phyloP scores from a whole-genome alignment of 257 asterid genomes.

The Cruciata laevipes region DNA sequence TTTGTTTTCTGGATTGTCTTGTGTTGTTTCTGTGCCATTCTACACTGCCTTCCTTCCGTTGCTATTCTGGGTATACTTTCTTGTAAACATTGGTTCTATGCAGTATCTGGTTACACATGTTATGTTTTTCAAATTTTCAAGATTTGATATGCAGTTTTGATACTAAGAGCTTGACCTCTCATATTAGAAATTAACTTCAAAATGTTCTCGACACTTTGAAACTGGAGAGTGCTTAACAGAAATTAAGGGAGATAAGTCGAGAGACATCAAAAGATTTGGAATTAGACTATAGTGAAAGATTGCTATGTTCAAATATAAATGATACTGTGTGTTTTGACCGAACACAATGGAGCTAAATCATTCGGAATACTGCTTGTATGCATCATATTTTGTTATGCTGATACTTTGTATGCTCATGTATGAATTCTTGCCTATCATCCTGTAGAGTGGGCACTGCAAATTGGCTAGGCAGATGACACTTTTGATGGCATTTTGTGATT shows the following conservation, averaged over 20 bases:
- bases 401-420: neutral
- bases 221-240: too few relatives aligned
- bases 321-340: too few relatives aligned
- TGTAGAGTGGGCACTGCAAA: conserved; percentile 86
- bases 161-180: too few relatives aligned
- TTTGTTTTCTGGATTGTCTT: conserved; percentile 70
- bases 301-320: too few relatives aligned
- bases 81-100: neutral
- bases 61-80: conserved; percentile 76
- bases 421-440: conserved; percentile 10
- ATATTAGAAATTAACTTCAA: too few relatives aligned
- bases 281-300: neutral
- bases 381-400: neutral
- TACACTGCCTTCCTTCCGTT: conserved; percentile 91
- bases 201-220: too few relatives aligned
- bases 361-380: neutral
- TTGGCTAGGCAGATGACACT: conserved; percentile 96
- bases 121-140: neutral
- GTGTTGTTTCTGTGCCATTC: conserved; percentile 94
- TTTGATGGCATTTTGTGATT: conserved; percentile 86
- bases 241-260: too few relatives aligned
- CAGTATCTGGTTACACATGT: neutral
- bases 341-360: too few relatives aligned
- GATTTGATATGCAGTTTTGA: neutral
- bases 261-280: too few relatives aligned